Evolutionary conservation across 2,329 filamentous ascomycete species (phyloP).

Genomic region (Ophiostoma quercus): DNA sequence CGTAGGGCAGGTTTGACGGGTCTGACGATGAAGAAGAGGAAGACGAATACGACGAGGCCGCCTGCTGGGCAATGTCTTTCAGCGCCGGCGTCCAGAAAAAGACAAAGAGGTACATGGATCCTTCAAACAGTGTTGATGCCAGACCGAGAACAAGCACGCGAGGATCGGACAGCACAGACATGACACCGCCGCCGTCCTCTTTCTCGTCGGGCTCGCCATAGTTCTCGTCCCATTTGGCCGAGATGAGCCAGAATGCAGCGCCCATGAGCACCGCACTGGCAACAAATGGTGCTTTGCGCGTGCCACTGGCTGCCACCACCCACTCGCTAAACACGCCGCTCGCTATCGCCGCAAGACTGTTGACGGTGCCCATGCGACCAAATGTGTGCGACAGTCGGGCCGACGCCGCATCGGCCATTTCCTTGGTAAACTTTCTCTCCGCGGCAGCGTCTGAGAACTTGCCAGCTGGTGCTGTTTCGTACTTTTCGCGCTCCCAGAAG

Average conservation of each 20-base stretch:
- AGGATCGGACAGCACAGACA: constrained; percentile 35
- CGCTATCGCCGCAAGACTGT: constrained; percentile 51
- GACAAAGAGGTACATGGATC: constrained; percentile 55
- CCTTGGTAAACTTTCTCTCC: neutral
- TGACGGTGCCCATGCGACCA: constrained; percentile 47
- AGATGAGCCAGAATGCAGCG: constrained; percentile 42
- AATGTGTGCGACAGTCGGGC: constrained; percentile 45
- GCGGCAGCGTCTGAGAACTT: neutral
- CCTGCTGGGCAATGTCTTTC: constrained; percentile 32
- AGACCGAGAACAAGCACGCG: constrained; percentile 47
- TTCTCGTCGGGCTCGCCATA: constrained; percentile 37
- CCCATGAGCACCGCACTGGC: constrained; percentile 37
- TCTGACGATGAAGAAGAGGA: constrained; percentile 21
- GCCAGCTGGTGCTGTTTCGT: constrained; percentile 22
- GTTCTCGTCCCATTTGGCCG: constrained; percentile 48
- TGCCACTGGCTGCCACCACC: constrained; percentile 43
- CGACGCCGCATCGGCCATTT: constrained; percentile 28
- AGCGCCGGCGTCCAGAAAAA: constrained; percentile 54
- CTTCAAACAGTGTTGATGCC: constrained; percentile 53
- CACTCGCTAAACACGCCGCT: constrained; percentile 50
- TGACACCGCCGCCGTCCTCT: constrained; percentile 20
- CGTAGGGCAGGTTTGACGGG: constrained; percentile 37
- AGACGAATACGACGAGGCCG: constrained; percentile 14
- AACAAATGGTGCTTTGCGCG: constrained; percentile 48
- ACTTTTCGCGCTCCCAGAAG: constrained; percentile 42